Conservation (phyloP, 2,329 filamentous ascomycete species). For the Parastagonospora avenae region DNA sequence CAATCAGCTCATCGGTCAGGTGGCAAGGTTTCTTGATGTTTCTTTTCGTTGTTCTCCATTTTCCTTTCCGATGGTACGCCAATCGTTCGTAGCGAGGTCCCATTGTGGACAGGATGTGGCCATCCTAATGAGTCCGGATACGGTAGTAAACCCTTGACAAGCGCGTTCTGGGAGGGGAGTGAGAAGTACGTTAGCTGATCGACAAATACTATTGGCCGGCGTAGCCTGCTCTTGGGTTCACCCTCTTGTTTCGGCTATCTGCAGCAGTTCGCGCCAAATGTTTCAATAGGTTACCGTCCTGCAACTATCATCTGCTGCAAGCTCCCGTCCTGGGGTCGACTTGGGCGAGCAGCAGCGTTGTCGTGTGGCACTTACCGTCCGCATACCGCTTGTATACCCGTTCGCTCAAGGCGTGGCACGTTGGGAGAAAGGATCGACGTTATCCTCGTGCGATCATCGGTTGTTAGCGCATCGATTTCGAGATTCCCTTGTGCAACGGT, state of each 20-base stretch:
- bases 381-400: conserved; percentile 27
- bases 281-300: conserved; percentile 30
- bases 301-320: conserved; percentile 22
- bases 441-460: conserved; percentile 15
- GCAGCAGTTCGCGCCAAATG: conserved; percentile 27
- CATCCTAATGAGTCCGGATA: conserved; percentile 29
- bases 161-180: conserved; percentile 19
- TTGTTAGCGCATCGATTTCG: conserved; percentile 12
- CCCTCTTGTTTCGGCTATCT: conserved; percentile 34
- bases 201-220: neutral
- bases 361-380: conserved; percentile 31
- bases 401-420: conserved; percentile 1
- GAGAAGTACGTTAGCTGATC: conserved; percentile 10
- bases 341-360: conserved; percentile 21
- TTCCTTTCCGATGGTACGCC: conserved; percentile 15
- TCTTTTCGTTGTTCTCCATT: conserved; percentile 13
- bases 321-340: conserved; percentile 28
- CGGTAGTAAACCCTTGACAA: conserved; percentile 20
- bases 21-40: conserved; percentile 14
- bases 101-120: conserved; percentile 25
- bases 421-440: neutral
- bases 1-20: conserved; percentile 13
- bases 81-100: conserved; percentile 14
- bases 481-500: conserved; percentile 28
- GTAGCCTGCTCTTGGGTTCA: conserved; percentile 27